Evolutionary conservation across 306 rosid genomes (phyloP), one percentile per base, ranked within the genome.

Genomic region (Dalbergia oliveri): DNA sequence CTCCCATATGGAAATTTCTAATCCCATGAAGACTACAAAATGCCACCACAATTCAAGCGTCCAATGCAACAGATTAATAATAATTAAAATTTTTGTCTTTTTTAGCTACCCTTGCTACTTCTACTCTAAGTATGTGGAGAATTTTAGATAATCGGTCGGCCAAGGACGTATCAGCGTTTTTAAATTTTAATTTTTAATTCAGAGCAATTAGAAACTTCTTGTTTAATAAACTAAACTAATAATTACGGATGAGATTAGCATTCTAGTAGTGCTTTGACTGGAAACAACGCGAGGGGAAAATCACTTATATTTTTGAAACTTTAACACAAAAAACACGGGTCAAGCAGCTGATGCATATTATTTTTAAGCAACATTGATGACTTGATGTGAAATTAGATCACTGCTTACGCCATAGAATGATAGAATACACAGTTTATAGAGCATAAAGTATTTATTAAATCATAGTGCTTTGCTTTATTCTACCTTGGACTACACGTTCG

Each of bases 241-340:
- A 35, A 47, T 78, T 60, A 59, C 33, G 6, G 15, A 62, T 26
- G 75, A 60, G 60, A 54, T 43, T 60, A 53, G 61, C 78, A 83
- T 39, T 66, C 63, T 37, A 66, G 79, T 83, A 70, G 78, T 86
- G 81, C 72, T 72, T 77, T 86, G 87, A 85, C 89, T 71, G 34
- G 66, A 65, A 74, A 72, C 75, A 49, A 18, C 35, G 65, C 26
- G 15, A 59, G 21, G 13, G 11, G 21, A 10, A 66, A 9, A 69
- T 51, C 16, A 11, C 13, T 31, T n/a, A 41, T 54, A 50, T 54
- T 6, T 31, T 61, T 8, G 19, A 31, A 16, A 50, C 44, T 66
- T 66, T 60, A 21, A 19, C 76, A 77, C 82, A 44, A 19, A 87
- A 67, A 80, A 81, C 86, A 83, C 72, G 80, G 57, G 81, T 83